Evolutionary conservation across 352 stramenopile species (phyloP).

Genomic region (Halophytophthora polymorphica): DNA sequence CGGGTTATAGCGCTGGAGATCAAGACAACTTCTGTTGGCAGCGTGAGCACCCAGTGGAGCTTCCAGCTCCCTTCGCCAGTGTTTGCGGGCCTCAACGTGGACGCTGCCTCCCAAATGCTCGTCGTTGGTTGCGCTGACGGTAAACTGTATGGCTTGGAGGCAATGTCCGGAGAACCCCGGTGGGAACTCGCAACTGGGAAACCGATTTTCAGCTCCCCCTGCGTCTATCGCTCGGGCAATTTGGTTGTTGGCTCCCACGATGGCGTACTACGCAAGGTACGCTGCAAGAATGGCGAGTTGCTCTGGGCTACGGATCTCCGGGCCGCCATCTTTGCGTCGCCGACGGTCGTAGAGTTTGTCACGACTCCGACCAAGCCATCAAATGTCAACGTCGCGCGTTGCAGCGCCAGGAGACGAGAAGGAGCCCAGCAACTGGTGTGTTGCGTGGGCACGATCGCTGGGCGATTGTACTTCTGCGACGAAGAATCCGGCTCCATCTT

Average conservation of each 20-base stretch:
- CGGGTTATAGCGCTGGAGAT: slow-evolving; percentile 21
- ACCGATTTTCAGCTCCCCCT: slow-evolving; percentile 60
- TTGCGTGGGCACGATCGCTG: slow-evolving; percentile 41
- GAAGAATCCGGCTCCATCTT: slow-evolving; percentile 34
- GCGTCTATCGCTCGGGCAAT: slow-evolving; percentile 22
- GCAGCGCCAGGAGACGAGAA: not conserved
- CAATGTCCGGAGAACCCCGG: slow-evolving; percentile 14
- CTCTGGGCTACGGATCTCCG: slow-evolving; percentile 29
- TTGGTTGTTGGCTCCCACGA: slow-evolving; percentile 57
- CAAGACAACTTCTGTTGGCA: not conserved
- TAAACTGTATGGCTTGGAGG: slow-evolving; percentile 34
- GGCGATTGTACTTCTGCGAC: slow-evolving; percentile 37
- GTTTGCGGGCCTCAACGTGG: slow-evolving; percentile 46
- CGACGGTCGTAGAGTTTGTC: slow-evolving; percentile 27
- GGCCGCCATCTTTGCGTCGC: slow-evolving; percentile 47
- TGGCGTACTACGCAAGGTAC: slow-evolving; percentile 38
- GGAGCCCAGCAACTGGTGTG: slow-evolving; percentile 18
- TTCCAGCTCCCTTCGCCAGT: slow-evolving; percentile 41
- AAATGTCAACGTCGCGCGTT: not conserved
- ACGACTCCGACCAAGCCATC: not conserved
- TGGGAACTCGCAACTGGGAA: slow-evolving; percentile 45
- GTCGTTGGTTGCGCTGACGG: slow-evolving; percentile 52
- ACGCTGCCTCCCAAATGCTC: slow-evolving; percentile 16
- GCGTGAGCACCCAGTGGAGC: slow-evolving; percentile 14
- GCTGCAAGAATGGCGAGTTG: slow-evolving; percentile 23